A percentile compares a stretch with the other conserved stretches of the same genome.
These are phyloP conservation scores for Phytopythium chamaehyphon DNA, from an alignment of 352 stramenopile genomes.

Conservation along the genomic window DNA sequence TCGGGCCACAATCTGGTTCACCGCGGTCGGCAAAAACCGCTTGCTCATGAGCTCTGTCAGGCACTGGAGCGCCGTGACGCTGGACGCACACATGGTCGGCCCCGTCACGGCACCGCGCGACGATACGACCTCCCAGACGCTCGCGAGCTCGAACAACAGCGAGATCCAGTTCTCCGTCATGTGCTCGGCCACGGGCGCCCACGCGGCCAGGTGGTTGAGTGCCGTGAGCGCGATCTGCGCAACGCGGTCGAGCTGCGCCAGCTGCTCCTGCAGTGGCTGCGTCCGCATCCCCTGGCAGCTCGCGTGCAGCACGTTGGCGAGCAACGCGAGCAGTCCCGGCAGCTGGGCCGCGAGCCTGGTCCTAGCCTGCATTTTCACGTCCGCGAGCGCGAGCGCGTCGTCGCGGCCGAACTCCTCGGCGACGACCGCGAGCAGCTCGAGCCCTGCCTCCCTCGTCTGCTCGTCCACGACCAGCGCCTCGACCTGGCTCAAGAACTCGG, in stretches of 20 bases:
- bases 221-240: slow-evolving; percentile 49
- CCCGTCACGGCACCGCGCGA: slow-evolving; percentile 8
- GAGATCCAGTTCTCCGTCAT: slow-evolving; percentile 54
- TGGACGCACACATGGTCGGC: slow-evolving; percentile 36
- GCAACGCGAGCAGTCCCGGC: slow-evolving; percentile 39
- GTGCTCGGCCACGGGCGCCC: slow-evolving; percentile 50
- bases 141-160: slow-evolving; percentile 53
- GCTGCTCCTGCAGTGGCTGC: slow-evolving; percentile 9
- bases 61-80: slow-evolving; percentile 50
- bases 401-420: slow-evolving; percentile 74
- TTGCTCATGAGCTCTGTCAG: slow-evolving; percentile 67
- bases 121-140: slow-evolving; percentile 32
- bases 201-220: slow-evolving; percentile 46
- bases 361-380: slow-evolving; percentile 40
- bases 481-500: slow-evolving; percentile 61
- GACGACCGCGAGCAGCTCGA: slow-evolving; percentile 57
- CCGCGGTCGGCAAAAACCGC: slow-evolving; percentile 33
- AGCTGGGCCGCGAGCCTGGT: slow-evolving; percentile 34
- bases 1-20: slow-evolving; percentile 50
- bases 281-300: slow-evolving; percentile 42
- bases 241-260: slow-evolving; percentile 36
- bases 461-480: slow-evolving; percentile 49
- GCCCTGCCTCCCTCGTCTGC: slow-evolving; percentile 33
- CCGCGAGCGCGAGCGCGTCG: slow-evolving; percentile 47
- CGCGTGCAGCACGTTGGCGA: slow-evolving; percentile 41